Percentiles rank a stretch among this genome's conserved stretches.
Evolutionary conservation across 2,329 filamentous ascomycete species (phyloP).

Genomic region (Aspergillus pseudotamarii): DNA sequence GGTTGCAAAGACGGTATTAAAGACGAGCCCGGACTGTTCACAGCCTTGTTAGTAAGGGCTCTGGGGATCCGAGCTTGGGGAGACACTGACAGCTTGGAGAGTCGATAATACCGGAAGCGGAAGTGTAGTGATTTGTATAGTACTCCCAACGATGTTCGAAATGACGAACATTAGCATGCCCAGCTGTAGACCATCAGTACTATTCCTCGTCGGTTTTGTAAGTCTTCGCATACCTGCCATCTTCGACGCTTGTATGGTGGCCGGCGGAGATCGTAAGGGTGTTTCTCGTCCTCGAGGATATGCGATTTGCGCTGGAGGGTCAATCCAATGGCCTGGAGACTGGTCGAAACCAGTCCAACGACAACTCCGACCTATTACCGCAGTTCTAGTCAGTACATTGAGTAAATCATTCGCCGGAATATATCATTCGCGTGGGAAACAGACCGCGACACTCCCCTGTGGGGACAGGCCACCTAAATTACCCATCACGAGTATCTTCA

Average conservation of each 20-base stretch:
- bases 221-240: slow-evolving; percentile 69
- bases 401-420: neutral
- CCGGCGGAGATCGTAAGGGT: slow-evolving; percentile 72
- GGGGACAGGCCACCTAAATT: slow-evolving; percentile 75
- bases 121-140: slow-evolving; percentile 94
- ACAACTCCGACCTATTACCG: slow-evolving; percentile 77
- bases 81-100: slow-evolving; percentile 70
- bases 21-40: slow-evolving; percentile 78
- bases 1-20: slow-evolving; percentile 97
- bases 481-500: slow-evolving; percentile 59
- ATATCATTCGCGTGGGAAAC: slow-evolving; percentile 32
- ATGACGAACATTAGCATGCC: slow-evolving; percentile 98
- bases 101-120: slow-evolving; percentile 93
- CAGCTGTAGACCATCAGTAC: slow-evolving; percentile 47
- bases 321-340: slow-evolving; percentile 89
- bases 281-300: slow-evolving; percentile 94
- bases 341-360: slow-evolving; percentile 90
- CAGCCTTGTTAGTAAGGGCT: slow-evolving; percentile 13
- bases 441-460: slow-evolving; percentile 74
- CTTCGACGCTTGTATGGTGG: slow-evolving; percentile 86
- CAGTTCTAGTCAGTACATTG: slow-evolving; percentile 20
- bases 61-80: slow-evolving; percentile 3
- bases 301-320: slow-evolving; percentile 98
- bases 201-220: slow-evolving; percentile 18
- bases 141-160: slow-evolving; percentile 91